phyloP scores from a whole-genome alignment of 1,139 yeast species.

The Debaryomyces fabryi region DNA sequence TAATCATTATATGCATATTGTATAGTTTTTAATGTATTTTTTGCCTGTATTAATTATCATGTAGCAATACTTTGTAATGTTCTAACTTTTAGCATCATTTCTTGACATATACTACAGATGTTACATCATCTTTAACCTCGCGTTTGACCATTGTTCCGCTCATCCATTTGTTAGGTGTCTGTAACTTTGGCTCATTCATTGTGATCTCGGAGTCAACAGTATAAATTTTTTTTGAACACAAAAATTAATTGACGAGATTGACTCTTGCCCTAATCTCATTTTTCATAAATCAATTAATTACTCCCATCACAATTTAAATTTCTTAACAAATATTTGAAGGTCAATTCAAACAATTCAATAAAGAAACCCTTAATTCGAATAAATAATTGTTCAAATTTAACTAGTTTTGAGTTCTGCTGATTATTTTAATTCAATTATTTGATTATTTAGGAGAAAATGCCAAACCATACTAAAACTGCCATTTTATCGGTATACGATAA shows the following conservation, averaged over 20 bases:
- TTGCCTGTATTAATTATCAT: constrained; percentile 4
- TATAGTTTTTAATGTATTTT: constrained; percentile 6
- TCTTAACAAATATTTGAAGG: constrained; percentile 3
- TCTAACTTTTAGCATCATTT: not conserved
- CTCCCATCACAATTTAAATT: constrained; percentile 2
- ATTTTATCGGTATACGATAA: constrained; percentile 96
- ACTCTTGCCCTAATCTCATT: constrained; percentile 8
- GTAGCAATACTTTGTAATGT: not conserved
- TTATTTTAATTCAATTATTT: constrained; percentile 1
- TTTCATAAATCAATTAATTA: constrained; percentile 7
- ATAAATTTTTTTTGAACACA: constrained; percentile 7
- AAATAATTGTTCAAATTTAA: not conserved
- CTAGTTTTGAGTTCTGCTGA: not conserved
- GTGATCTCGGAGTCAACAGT: constrained; percentile 2
- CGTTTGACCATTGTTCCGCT: not conserved
- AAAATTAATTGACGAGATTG: constrained; percentile 1
- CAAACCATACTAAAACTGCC: constrained; percentile 71
- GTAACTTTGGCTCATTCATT: not conserved
- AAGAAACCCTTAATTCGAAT: not conserved
- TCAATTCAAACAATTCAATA: not conserved
- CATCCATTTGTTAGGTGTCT: not conserved
- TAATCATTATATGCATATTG: constrained; percentile 2
- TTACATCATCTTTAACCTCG: not conserved
- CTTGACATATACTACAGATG: not conserved
- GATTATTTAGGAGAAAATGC: constrained; percentile 22